Evolutionary conservation across 441 rosid genomes (phyloP).

Genomic region (Pelargonium australe): DNA sequence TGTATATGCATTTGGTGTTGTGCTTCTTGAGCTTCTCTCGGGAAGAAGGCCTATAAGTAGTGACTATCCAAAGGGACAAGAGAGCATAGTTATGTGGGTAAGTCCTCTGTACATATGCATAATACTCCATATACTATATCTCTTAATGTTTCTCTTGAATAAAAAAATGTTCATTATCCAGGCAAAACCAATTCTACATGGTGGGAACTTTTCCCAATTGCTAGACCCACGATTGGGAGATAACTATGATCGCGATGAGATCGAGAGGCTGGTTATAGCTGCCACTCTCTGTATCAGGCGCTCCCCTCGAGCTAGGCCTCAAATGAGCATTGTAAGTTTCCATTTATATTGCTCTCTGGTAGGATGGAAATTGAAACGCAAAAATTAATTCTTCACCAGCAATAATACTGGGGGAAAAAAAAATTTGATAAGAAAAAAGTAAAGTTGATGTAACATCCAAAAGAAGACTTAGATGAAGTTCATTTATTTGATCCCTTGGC

Average conservation of each 20-base stretch:
- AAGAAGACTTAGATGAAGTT: too few relatives aligned
- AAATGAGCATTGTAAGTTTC: constrained; percentile 46
- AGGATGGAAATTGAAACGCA: background rate
- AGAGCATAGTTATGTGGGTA: constrained; percentile 94
- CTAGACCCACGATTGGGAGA: constrained; percentile 44
- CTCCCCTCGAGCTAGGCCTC: constrained; percentile 56
- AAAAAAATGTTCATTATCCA: constrained; percentile 20
- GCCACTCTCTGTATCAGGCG: constrained; percentile 62
- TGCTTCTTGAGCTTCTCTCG: constrained; percentile 82
- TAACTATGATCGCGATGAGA: constrained; percentile 34
- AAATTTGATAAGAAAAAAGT: too few relatives aligned
- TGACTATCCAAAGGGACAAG: constrained; percentile 55
- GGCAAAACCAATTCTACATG: constrained; percentile 55
- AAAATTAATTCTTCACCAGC: background rate
- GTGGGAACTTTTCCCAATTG: constrained; percentile 45
- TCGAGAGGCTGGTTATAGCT: constrained; percentile 54
- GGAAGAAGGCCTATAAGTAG: constrained; percentile 72
- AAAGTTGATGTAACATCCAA: too few relatives aligned
- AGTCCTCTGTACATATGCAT: constrained; percentile 18
- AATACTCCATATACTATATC: background rate
- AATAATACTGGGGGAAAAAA: too few relatives aligned
- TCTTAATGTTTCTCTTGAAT: background rate
- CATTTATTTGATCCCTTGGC: too few relatives aligned
- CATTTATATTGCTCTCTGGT: background rate
- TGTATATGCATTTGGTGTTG: constrained; percentile 86